phyloP scores from a whole-genome alignment of 176 grass and related monocot species.

The Phragmites australis region DNA sequence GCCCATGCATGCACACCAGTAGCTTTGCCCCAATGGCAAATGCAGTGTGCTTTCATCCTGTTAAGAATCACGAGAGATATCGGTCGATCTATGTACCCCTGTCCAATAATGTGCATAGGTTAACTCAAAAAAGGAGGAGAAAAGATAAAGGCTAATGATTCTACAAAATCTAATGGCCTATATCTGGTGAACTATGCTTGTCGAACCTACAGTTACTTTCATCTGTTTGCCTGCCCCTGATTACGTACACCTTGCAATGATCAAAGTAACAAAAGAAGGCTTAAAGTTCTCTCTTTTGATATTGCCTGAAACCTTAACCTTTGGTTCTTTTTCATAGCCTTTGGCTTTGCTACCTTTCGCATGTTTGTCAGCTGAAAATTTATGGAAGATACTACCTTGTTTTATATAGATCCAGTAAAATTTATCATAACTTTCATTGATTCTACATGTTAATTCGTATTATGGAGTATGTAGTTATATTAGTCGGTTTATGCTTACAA shows the following conservation, averaged over 20 bases:
- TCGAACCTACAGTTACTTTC: conserved; percentile 39
- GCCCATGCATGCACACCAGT: conserved; percentile 27
- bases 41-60: conserved; percentile 44
- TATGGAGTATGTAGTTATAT: background rate
- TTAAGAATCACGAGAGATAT: conserved; percentile 45
- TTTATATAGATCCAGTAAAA: background rate
- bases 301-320: conserved; percentile 39
- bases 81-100: background rate
- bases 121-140: conserved; percentile 8
- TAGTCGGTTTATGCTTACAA: background rate
- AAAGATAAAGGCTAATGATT: conserved; percentile 35
- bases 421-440: background rate
- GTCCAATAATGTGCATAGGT: conserved; percentile 13
- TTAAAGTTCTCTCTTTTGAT: conserved; percentile 52
- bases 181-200: conserved; percentile 43
- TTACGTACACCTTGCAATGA: conserved; percentile 56
- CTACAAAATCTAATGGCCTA: conserved; percentile 27
- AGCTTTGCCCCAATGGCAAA: conserved; percentile 45
- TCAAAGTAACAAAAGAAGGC: conserved; percentile 51
- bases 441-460: background rate
- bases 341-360: conserved; percentile 43
- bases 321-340: conserved; percentile 57
- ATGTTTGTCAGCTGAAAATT: conserved; percentile 25
- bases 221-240: conserved; percentile 36
- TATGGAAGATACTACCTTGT: background rate